Evolutionary conservation across 345 rosid genomes (phyloP).

Genomic region (Ailanthus altissimus): DNA sequence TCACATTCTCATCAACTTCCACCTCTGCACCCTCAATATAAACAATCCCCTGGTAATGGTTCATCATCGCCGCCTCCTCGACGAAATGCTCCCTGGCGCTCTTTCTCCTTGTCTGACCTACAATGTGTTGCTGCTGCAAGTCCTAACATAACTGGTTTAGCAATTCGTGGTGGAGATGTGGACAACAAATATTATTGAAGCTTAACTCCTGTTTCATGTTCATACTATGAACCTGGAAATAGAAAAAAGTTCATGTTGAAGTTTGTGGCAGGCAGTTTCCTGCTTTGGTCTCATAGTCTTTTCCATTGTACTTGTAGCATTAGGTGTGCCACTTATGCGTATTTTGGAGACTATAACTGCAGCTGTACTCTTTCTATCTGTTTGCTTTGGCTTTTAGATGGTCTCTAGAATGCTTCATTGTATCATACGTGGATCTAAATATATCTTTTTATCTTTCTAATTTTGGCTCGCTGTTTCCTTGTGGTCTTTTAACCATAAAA

Average conservation of each 20-base stretch:
- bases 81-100: slow-evolving; percentile 33
- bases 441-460: slow-evolving; percentile 6
- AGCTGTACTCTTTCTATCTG: slow-evolving; percentile 10
- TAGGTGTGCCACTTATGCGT: slow-evolving; percentile 13
- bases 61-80: slow-evolving; percentile 19
- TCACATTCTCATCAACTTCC: slow-evolving; percentile 33
- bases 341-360: slow-evolving; percentile 11
- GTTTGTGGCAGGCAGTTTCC: slow-evolving; percentile 1
- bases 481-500: background rate
- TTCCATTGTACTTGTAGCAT: slow-evolving; percentile 11
- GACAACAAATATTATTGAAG: slow-evolving; percentile 22
- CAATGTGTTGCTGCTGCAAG: slow-evolving; percentile 31
- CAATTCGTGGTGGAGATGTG: slow-evolving; percentile 21
- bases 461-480: background rate
- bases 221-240: slow-evolving; percentile 12
- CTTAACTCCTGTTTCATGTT: background rate
- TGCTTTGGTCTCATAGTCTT: slow-evolving; percentile 2
- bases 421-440: slow-evolving; percentile 15
- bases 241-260: background rate
- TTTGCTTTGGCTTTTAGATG: slow-evolving; percentile 10
- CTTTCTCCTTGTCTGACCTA: slow-evolving; percentile 44
- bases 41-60: slow-evolving; percentile 19
- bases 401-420: slow-evolving; percentile 18
- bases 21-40: slow-evolving; percentile 37
- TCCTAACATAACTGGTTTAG: slow-evolving; percentile 11